A percentile compares a stretch with the other conserved stretches of the same genome.
These are phyloP conservation scores for Boletus rubropictus DNA, from an alignment of 768 basidiomycete species.

Conservation along the genomic window DNA sequence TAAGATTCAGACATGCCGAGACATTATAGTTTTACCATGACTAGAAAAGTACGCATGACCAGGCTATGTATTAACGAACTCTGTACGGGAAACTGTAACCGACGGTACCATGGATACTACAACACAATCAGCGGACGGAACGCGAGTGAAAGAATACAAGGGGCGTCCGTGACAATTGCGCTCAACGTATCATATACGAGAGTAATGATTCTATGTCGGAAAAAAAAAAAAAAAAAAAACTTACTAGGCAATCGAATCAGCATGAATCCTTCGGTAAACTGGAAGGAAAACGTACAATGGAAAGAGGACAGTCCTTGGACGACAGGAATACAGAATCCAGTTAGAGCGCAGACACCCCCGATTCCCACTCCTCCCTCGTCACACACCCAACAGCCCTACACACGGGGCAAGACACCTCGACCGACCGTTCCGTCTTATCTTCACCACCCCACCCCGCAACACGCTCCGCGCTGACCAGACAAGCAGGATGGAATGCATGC, in stretches of 20 bases:
- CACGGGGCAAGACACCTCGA: constrained; percentile 71
- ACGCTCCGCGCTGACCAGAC: constrained; percentile 63
- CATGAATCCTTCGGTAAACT: background rate
- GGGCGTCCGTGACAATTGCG: background rate
- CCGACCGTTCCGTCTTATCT: constrained; percentile 34
- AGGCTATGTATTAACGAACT: background rate
- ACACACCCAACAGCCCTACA: constrained; percentile 63
- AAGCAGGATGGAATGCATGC: constrained; percentile 68
- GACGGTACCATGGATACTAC: constrained; percentile 17
- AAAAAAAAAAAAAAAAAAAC: background rate
- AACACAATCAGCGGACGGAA: too few species aligned
- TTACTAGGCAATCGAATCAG: background rate
- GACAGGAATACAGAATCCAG: background rate
- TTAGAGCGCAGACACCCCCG: constrained; percentile 35
- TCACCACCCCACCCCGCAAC: constrained; percentile 57
- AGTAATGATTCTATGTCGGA: background rate
- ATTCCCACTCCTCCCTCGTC: constrained; percentile 55
- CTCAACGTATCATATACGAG: too few species aligned
- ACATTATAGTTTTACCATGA: too few species aligned
- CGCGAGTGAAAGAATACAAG: background rate
- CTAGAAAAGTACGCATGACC: constrained; percentile 16
- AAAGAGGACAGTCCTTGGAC: background rate
- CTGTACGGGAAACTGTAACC: constrained; percentile 2
- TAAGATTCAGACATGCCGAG: too few species aligned
- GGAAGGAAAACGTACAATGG: constrained; percentile 2